Base-by-base conservation (phyloP, 192 early-diverging fungal species). In the Phlyctochytrium arcticum region DNA sequence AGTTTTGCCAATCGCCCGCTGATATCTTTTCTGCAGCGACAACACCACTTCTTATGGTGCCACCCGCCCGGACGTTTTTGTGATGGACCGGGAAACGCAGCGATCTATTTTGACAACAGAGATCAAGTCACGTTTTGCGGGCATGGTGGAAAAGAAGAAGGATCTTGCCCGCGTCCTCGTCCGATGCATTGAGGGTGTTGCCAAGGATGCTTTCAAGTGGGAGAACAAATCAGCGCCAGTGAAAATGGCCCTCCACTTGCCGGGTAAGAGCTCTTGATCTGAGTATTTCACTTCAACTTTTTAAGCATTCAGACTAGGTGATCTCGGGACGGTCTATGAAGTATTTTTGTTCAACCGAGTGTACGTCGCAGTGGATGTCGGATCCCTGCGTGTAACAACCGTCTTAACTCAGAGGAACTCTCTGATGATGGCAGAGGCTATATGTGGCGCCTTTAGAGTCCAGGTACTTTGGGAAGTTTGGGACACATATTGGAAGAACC, bases 331-430 rank as follows among this genome's bases (percentile, higher is more conserved):
- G 9, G 1, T 57, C 8, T 57, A 57, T 24, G 55, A 57, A 24
- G 55, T 57, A 32, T 57, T 19, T 36, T n/a, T 57, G 55, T 1
- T 57, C 27, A 12, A 12, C 10, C 29, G 34, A 36, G 34, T 57
- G 31, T 57, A 36, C 24, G 34, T 57, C 27, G 55, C 55, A 17
- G 55, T 57, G 17, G 55, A 57, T 15, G 34, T 57, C 27, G 55
- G 55, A 8, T 10, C 39, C 9, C 8, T 42, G 39, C 39, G 39
- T 8, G 39, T 42, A n/a, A n/a, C n/a, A n/a, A 10, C 39, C 9
- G n/a, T 8, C 39, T 42, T 42, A n/a, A 42, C 8, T 42, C 9
- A 42, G 39, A 42, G 39, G 39, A 42, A n/a, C n/a, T n/a, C n/a
- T n/a, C n/a, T n/a, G n/a, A n/a, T n/a, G n/a, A n/a, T n/a, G n/a